Base-by-base conservation (phyloP, 2,329 filamentous ascomycete genomes). In the Fusarium equiseti region DNA sequence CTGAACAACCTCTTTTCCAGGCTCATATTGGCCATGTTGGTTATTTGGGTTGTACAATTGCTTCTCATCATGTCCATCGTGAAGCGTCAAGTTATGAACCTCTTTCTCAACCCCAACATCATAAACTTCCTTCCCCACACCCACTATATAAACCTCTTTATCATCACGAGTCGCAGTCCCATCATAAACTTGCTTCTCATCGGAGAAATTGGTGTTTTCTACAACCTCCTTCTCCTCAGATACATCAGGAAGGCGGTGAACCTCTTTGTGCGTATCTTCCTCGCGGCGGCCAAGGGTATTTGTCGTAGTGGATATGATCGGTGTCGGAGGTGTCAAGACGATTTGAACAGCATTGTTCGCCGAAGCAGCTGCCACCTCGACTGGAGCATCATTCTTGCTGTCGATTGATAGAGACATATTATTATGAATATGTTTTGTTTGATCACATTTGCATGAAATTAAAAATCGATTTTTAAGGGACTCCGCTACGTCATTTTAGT, bases 271-370 rank as follows among this genome's bases (percentile, higher is more conserved):
- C 5, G 61, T 66, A 15, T 72, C 65, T 35, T 70, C 57, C 8
- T 26, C 40, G 31, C 24, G 31, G 11, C 8, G n/a, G 27, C 22
- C 38, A n/a, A 48, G 27, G 9, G 15, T 13, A 13, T 6, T 27
- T 43, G 42, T 29, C 15, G 35, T 26, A 18, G 31, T 27, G 42
- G 59, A 29, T 24, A n/a, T n/a, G 1, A 71, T 59, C 9, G 70
- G 70, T 16, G 70, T 73, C 0, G 70, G 63, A 13, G 70, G 70
- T 1, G 70, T 73, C 20, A 73, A n/a, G 2, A 69, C 56, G 20
- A 73, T 73, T n/a, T 60, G 43, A 32, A 73, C 70, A 27, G 35
- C 35, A 8, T 45, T 24, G 6, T 15, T 45, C 5, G 42, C 26
- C 12, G 31, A n/a, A 5, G n/a, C 10, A n/a, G 50, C 43, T 1